phyloP scores from a whole-genome alignment of 345 rosid genomes.

The Eutrema heterophyllum region DNA sequence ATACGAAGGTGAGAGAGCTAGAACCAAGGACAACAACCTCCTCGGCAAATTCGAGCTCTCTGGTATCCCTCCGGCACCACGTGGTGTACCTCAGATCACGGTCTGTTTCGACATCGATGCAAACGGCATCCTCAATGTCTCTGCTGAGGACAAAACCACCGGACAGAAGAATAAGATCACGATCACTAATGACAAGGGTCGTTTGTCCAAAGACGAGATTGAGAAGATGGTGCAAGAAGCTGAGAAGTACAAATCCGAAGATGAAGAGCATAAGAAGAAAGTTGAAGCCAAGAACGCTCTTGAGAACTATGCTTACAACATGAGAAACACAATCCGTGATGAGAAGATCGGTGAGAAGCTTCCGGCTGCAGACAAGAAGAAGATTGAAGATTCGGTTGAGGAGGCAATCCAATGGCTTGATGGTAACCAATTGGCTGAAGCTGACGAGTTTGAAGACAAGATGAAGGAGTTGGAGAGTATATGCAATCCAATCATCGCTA shows the following conservation, averaged over 20 bases:
- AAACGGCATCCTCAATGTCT: constrained; percentile 36
- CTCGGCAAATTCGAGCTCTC: constrained; percentile 36
- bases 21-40: constrained; percentile 37
- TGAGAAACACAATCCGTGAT: constrained; percentile 47
- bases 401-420: constrained; percentile 50
- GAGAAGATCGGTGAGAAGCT: constrained; percentile 51
- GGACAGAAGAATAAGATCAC: constrained; percentile 57
- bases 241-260: constrained; percentile 48
- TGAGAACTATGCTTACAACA: constrained; percentile 47
- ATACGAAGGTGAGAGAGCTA: constrained; percentile 38
- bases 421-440: constrained; percentile 43
- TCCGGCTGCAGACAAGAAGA: constrained; percentile 40
- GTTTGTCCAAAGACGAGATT: constrained; percentile 48
- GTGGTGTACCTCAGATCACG: constrained; percentile 36
- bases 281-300: constrained; percentile 49
- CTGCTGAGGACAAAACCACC: constrained; percentile 47
- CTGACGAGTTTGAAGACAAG: constrained; percentile 47
- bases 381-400: constrained; percentile 44
- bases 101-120: constrained; percentile 26
- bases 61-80: constrained; percentile 35
- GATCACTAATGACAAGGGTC: constrained; percentile 49
- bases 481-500: constrained; percentile 45
- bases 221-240: constrained; percentile 58
- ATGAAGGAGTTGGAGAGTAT: constrained; percentile 44
- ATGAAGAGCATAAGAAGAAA: constrained; percentile 50